Conservation (phyloP, 2,329 filamentous ascomycete species). For the Epichloe festucae region DNA sequence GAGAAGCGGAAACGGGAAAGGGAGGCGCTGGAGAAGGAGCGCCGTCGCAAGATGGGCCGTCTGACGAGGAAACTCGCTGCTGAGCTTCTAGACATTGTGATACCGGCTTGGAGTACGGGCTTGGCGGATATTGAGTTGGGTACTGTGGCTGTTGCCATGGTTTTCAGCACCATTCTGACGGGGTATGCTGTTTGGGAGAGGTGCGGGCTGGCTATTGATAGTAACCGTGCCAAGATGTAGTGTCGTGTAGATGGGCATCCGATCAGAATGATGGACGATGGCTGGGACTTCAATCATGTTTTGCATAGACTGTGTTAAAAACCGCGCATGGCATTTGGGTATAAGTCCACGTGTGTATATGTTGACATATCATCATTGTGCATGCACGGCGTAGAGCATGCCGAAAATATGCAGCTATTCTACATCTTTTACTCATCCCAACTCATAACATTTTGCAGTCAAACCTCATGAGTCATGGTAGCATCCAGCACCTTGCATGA, state of each 20-base stretch:
- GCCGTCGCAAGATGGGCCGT: slow-evolving; percentile 16
- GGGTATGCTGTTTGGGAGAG: slow-evolving; percentile 48
- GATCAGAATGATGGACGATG: too few relatives aligned
- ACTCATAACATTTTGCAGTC: too few relatives aligned
- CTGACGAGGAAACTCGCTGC: slow-evolving; percentile 38
- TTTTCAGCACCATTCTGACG: slow-evolving; percentile 49
- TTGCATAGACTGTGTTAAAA: too few relatives aligned
- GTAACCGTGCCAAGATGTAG: not conserved
- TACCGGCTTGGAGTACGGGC: slow-evolving; percentile 47
- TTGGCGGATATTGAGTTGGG: slow-evolving; percentile 42
- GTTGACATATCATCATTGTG: too few relatives aligned
- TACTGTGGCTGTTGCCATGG: slow-evolving; percentile 43
- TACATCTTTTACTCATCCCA: too few relatives aligned
- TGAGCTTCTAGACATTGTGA: slow-evolving; percentile 47
- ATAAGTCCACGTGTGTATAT: too few relatives aligned
- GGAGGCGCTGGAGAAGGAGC: slow-evolving; percentile 16
- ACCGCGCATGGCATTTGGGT: too few relatives aligned
- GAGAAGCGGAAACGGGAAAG: slow-evolving; percentile 21
- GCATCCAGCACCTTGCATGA: too few relatives aligned
- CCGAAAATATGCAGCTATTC: too few relatives aligned
- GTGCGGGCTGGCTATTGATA: slow-evolving; percentile 19
- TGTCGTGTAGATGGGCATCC: not conserved
- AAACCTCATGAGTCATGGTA: too few relatives aligned
- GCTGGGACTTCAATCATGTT: too few relatives aligned
- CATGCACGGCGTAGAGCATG: too few relatives aligned